Base-by-base conservation (phyloP, 2,329 filamentous ascomycete genomes). In the Aspergillus pseudotamarii region DNA sequence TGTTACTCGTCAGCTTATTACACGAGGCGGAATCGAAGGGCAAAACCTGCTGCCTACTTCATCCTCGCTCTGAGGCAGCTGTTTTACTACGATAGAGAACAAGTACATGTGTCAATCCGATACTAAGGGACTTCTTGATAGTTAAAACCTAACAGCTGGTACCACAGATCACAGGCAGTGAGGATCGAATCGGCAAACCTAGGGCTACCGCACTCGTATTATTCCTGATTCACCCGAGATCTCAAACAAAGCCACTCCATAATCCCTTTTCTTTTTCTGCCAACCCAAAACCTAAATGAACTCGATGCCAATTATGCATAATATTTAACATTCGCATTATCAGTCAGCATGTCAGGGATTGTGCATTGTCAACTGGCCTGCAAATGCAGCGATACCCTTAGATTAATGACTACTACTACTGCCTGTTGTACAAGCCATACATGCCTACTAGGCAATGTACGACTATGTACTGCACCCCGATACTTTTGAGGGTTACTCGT, bases 381-480 rank as follows among this genome's bases (percentile, higher is more conserved):
- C n/a, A 55, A 55, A 55, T 41, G 51, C 51, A 55, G 51, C 51
- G 32, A 55, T 38, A 55, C 12, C 51, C 51, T 21, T 55, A 55
- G 51, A 28, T 55, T 21, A 12, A 28, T 21, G n/a, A 28, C 32
- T 16, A 38, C 32, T 34, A 34, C 10, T 34, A 34, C 51, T 54
- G 32, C n/a, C 12, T 23, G 28, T 28, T 30, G 48, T 26, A 28
- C 48, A 9, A 11, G 26, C 8, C 38, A 41, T 41, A 41, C 19
- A n/a, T 41, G 38, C 38, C 16, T 41, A n/a, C 16, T 41, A n/a
- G 38, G n/a, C 19, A 9, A 12, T 41, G 19, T 36, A 36, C 34
- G 14, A 36, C 34, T 16, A 36, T 36, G 38, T 41, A 41, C 16
- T 26, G 3, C 26, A 26, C 38, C 38, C 19, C 38, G 38, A n/a